Evolutionary conservation across 257 asterid genomes (phyloP).

Genomic region (Capsicum baccatum): DNA sequence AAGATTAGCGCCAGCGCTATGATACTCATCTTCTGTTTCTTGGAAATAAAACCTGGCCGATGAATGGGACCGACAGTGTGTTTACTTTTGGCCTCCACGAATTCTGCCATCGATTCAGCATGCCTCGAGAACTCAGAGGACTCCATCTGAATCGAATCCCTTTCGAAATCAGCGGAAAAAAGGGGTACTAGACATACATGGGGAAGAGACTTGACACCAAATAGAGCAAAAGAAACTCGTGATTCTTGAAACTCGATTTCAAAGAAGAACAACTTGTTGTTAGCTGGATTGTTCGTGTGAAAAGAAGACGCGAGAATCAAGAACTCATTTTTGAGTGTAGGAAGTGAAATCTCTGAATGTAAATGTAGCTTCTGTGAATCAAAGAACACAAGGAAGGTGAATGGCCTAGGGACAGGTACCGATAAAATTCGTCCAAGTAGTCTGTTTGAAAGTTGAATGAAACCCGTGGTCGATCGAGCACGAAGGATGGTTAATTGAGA

Average conservation of each 20-base stretch:
- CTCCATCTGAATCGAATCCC: constrained; percentile 70
- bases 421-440: neutral
- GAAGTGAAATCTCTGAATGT: constrained; percentile 18
- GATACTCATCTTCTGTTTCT: constrained; percentile 51
- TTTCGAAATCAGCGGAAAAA: constrained; percentile 52
- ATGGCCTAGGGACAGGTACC: constrained; percentile 23
- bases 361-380: constrained; percentile 21
- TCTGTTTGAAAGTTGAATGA: constrained; percentile 15
- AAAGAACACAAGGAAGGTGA: constrained; percentile 6
- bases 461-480: neutral
- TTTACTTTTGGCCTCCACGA: constrained; percentile 56
- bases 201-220: constrained; percentile 72
- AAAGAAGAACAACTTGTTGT: constrained; percentile 59
- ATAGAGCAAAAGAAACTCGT: constrained; percentile 60
- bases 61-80: constrained; percentile 58
- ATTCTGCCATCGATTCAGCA: constrained; percentile 86
- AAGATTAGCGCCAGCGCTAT: constrained; percentile 44
- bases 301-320: constrained; percentile 60
- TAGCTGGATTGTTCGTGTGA: constrained; percentile 48
- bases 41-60: constrained; percentile 70
- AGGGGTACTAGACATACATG: constrained; percentile 73
- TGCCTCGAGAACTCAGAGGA: constrained; percentile 57
- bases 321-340: constrained; percentile 40
- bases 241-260: constrained; percentile 74
- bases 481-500: neutral